Conservation (phyloP, 495 filamentous ascomycete species). For the Aspergillus indologenus region DNA sequence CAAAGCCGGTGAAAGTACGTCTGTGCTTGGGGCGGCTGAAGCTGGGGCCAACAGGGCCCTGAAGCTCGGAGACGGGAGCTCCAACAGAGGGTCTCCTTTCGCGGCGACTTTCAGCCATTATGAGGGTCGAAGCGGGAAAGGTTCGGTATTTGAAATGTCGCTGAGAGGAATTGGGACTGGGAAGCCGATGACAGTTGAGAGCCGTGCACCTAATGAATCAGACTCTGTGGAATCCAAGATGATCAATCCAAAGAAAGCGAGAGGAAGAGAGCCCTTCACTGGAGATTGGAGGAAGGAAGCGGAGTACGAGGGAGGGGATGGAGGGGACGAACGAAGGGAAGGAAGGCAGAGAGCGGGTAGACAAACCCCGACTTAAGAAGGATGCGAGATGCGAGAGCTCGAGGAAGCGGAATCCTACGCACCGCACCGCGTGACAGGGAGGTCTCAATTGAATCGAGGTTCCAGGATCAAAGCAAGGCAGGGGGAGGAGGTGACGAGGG, state of each 20-base stretch:
- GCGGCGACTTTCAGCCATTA: slow-evolving; percentile 33
- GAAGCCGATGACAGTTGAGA: neutral
- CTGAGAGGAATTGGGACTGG: neutral
- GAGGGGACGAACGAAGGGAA: slow-evolving; percentile 10
- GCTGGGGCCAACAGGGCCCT: slow-evolving; percentile 74
- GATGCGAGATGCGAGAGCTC: slow-evolving; percentile 10
- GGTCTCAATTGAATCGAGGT: neutral
- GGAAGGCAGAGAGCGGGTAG: slow-evolving; percentile 12
- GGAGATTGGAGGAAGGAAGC: slow-evolving; percentile 3
- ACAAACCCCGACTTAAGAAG: slow-evolving; percentile 4
- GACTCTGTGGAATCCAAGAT: neutral
- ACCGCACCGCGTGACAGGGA: slow-evolving; percentile 5
- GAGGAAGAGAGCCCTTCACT: neutral
- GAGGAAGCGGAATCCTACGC: neutral
- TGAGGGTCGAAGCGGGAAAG: neutral
- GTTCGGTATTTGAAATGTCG: neutral
- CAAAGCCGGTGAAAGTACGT: slow-evolving; percentile 89
- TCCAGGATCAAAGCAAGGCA: slow-evolving; percentile 6
- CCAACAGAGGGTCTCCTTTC: slow-evolving; percentile 75
- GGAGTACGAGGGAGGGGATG: slow-evolving; percentile 8
- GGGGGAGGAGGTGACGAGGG: neutral
- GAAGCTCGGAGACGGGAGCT: slow-evolving; percentile 76
- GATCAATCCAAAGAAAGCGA: neutral
- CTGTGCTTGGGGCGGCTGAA: slow-evolving; percentile 86
- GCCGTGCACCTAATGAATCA: neutral